Evolutionary conservation across 192 early-diverging fungal genomes (phyloP).

Genomic region (Anaeromyces robustus): DNA sequence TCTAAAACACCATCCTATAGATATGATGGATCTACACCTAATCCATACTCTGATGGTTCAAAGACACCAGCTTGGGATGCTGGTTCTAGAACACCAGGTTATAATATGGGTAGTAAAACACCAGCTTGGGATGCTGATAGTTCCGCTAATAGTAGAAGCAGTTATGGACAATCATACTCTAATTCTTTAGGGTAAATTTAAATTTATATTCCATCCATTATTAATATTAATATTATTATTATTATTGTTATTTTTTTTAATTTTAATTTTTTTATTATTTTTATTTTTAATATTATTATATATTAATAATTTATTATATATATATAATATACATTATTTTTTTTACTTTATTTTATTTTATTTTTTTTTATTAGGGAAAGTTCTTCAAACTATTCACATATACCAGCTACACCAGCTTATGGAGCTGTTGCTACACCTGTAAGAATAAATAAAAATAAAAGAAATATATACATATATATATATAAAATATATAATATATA

Average conservation of each 20-base stretch:
- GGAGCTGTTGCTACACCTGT: not conserved
- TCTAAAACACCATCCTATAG: conserved; percentile 14
- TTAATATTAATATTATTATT: too few species aligned
- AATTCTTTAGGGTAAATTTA: conserved; percentile 16
- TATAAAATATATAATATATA: too few species aligned
- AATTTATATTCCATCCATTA: too few species aligned
- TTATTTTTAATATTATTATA: too few species aligned
- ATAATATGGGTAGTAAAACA: conserved; percentile 19
- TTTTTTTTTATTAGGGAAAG: conserved; percentile 52
- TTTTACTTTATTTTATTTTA: too few species aligned
- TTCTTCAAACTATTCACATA: conserved; percentile 9
- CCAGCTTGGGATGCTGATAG: conserved; percentile 40
- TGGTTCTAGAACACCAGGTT: conserved; percentile 34
- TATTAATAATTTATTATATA: too few species aligned
- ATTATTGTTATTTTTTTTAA: too few species aligned
- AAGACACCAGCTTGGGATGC: conserved; percentile 36
- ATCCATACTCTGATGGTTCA: conserved; percentile 9
- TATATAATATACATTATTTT: too few species aligned
- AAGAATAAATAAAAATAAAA: not conserved
- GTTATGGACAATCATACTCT: conserved; percentile 13
- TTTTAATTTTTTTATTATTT: too few species aligned
- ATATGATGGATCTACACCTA: conserved; percentile 14
- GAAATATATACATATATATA: not conserved
- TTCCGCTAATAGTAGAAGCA: conserved; percentile 16
- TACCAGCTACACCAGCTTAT: not conserved